Percentiles rank a stretch among this genome's conserved stretches.
phyloP scores from a whole-genome alignment of 306 rosid genomes.

The Dryas alaskensis region DNA sequence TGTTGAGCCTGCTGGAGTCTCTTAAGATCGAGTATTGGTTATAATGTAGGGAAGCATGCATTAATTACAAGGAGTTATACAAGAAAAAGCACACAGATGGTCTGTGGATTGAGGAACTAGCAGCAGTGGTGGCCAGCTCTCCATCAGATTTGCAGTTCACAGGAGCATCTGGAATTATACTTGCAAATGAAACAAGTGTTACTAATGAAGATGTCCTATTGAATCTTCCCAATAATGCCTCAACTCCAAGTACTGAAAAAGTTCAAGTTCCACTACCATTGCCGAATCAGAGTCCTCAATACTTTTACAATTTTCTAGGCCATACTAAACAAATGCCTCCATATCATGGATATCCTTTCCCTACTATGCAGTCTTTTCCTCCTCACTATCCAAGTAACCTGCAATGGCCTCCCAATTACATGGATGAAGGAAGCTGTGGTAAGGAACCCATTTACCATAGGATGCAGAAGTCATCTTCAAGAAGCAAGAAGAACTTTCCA shows the following conservation, averaged over 20 bases:
- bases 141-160: slow-evolving; percentile 16
- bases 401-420: slow-evolving; percentile 49
- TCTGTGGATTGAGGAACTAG: slow-evolving; percentile 17
- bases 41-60: slow-evolving; percentile 21
- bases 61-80: slow-evolving; percentile 19
- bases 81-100: slow-evolving; percentile 20
- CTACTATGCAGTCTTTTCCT: slow-evolving; percentile 47
- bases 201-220: slow-evolving; percentile 11
- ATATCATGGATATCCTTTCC: slow-evolving; percentile 51
- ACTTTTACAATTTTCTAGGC: slow-evolving; percentile 45
- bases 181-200: slow-evolving; percentile 4
- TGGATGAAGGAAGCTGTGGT: slow-evolving; percentile 16
- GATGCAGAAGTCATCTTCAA: slow-evolving; percentile 37
- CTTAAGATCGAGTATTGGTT: not conserved
- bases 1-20: not conserved
- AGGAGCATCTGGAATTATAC: slow-evolving; percentile 8
- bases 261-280: slow-evolving; percentile 53
- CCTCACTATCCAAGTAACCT: slow-evolving; percentile 44
- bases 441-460: slow-evolving; percentile 18
- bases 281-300: slow-evolving; percentile 44
- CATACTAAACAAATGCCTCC: slow-evolving; percentile 45
- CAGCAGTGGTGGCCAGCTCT: slow-evolving; percentile 17
- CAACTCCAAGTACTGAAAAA: slow-evolving; percentile 23
- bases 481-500: slow-evolving; percentile 37
- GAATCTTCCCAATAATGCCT: slow-evolving; percentile 4